phyloP scores from a whole-genome alignment of 805 yeast species.

The Hanseniaspora lachancei region DNA sequence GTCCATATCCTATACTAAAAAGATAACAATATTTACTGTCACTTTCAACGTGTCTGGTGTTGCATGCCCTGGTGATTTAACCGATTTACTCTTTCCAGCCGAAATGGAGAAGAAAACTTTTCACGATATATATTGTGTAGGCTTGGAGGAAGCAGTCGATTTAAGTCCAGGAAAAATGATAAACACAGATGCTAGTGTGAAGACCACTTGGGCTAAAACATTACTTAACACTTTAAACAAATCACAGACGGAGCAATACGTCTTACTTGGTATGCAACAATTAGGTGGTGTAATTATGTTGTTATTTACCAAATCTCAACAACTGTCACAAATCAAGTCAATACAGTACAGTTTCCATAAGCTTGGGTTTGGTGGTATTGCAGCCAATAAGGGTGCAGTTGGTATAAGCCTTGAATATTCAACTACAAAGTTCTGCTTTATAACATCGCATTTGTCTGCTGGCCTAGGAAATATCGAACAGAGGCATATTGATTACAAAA shows the following conservation, averaged over 20 bases:
- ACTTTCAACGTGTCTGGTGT: slow-evolving; percentile 81
- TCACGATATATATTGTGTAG: slow-evolving; percentile 63
- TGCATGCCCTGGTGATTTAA: slow-evolving; percentile 41
- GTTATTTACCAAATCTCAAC: slow-evolving; percentile 48
- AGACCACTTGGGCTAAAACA: slow-evolving; percentile 53
- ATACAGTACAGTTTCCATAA: slow-evolving; percentile 67
- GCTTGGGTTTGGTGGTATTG: slow-evolving; percentile 88
- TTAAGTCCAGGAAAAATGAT: slow-evolving; percentile 72
- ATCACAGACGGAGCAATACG: slow-evolving; percentile 31
- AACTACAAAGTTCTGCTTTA: slow-evolving; percentile 60
- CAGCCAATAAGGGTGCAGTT: slow-evolving; percentile 70
- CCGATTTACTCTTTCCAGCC: slow-evolving; percentile 66
- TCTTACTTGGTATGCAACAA: slow-evolving; percentile 59
- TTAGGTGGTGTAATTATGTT: slow-evolving; percentile 72
- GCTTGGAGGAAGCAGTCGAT: slow-evolving; percentile 83
- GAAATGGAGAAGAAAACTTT: slow-evolving; percentile 23
- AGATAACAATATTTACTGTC: slow-evolving; percentile 61
- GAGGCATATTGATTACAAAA: slow-evolving; percentile 73
- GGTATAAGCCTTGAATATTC: slow-evolving; percentile 55
- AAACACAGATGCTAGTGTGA: slow-evolving; percentile 53
- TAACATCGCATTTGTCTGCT: slow-evolving; percentile 86
- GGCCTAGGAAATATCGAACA: slow-evolving; percentile 72
- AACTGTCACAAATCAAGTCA: slow-evolving; percentile 40
- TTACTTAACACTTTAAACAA: slow-evolving; percentile 36
- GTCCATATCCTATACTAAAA: slow-evolving; percentile 47